Conservation (phyloP, 2,329 filamentous ascomycete genomes). For the Pseudopyricularia cyperi region DNA sequence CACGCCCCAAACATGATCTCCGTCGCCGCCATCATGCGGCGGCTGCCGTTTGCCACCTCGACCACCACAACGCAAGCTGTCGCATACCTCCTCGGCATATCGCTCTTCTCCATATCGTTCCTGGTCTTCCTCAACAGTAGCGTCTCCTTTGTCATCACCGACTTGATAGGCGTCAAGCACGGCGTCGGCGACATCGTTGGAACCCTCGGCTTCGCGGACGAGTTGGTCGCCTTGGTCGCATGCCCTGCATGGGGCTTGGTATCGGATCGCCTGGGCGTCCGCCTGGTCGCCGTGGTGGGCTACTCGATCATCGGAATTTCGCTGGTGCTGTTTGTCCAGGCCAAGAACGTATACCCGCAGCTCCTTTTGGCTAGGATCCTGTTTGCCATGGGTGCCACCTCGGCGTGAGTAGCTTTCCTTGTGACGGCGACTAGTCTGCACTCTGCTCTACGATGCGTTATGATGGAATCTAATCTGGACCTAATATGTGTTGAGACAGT, state of each 20-base stretch:
- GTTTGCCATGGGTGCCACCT: conserved; percentile 87
- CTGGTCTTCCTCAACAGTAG: conserved; percentile 81
- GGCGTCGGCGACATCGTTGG: conserved; percentile 70
- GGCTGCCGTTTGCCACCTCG: conserved; percentile 44
- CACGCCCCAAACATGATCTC: neutral
- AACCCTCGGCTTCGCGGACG: conserved; percentile 74
- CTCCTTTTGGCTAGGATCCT: conserved; percentile 71
- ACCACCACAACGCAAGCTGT: conserved; percentile 50
- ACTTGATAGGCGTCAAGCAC: conserved; percentile 61
- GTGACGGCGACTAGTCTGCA: conserved; percentile 1
- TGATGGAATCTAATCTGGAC: neutral
- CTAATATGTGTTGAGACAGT: conserved; percentile 17
- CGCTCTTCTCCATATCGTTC: conserved; percentile 78
- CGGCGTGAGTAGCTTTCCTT: conserved; percentile 47
- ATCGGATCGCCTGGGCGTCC: conserved; percentile 64
- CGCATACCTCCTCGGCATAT: conserved; percentile 70
- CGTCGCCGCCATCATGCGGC: conserved; percentile 22
- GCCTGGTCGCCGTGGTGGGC: conserved; percentile 60
- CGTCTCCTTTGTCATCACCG: conserved; percentile 74
- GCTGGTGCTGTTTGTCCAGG: conserved; percentile 72
- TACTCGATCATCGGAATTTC: conserved; percentile 71
- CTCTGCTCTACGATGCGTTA: too few relatives aligned
- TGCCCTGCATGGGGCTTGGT: conserved; percentile 70
- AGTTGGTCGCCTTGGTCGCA: conserved; percentile 67
- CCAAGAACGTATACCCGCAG: conserved; percentile 76